Evolutionary conservation across 2,329 filamentous ascomycete genomes (phyloP).

Genomic region (Ophiosphaerella narmari): DNA sequence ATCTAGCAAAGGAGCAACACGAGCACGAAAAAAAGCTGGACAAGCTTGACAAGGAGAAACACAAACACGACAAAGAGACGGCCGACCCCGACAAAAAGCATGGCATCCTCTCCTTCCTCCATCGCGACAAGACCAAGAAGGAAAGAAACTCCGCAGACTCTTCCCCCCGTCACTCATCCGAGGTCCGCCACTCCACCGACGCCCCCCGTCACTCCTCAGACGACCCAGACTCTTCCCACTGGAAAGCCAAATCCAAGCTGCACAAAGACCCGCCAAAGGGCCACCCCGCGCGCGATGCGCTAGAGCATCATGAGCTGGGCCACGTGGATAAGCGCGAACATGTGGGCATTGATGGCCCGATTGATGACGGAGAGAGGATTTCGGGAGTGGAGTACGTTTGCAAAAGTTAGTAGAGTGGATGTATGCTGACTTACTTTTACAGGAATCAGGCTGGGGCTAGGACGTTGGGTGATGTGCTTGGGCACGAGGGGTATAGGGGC

Average conservation of each 20-base stretch:
- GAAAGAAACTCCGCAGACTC: conserved; percentile 21
- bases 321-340: conserved; percentile 30
- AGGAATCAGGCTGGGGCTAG: too few species aligned
- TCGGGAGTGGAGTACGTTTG: conserved; percentile 36
- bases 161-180: conserved; percentile 20
- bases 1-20: conserved; percentile 29
- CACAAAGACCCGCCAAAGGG: conserved; percentile 50
- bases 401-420: too few species aligned
- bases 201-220: conserved; percentile 28
- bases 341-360: conserved; percentile 37
- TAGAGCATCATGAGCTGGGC: conserved; percentile 23
- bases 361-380: conserved; percentile 29
- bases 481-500: too few species aligned
- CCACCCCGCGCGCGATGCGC: conserved; percentile 36
- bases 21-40: conserved; percentile 24
- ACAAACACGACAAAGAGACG: conserved; percentile 33
- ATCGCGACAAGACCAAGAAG: conserved; percentile 49
- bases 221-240: conserved; percentile 20
- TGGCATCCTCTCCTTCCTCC: conserved; percentile 46
- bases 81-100: conserved; percentile 45
- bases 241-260: conserved; percentile 42
- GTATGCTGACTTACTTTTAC: too few species aligned
- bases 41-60: conserved; percentile 24
- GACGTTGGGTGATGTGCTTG: too few species aligned
- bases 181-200: conserved; percentile 11